A percentile compares a stretch with the other conserved stretches of the same genome.
phyloP scores from a whole-genome alignment of 2,329 filamentous ascomycete species.

The Ophiostoma australiae region DNA sequence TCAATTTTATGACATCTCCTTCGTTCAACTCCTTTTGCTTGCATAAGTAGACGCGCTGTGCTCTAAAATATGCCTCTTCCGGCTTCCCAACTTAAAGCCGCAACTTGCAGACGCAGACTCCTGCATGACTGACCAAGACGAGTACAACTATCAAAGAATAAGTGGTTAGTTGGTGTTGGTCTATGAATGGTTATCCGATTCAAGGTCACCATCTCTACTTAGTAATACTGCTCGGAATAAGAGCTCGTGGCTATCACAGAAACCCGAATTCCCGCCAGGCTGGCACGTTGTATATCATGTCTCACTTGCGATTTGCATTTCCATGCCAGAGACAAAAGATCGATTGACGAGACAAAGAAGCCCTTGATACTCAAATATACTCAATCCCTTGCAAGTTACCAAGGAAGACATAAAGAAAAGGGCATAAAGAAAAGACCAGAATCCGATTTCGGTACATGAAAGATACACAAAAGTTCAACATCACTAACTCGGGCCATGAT shows the following conservation, averaged over 20 bases:
- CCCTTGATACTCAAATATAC: not conserved
- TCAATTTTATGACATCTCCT: not conserved
- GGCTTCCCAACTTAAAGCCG: not conserved
- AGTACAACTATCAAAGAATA: not conserved
- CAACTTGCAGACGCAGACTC: not conserved
- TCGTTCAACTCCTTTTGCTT: not conserved
- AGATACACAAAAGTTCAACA: not conserved
- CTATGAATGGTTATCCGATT: not conserved
- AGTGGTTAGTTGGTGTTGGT: not conserved
- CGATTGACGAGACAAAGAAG: not conserved
- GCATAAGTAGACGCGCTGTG: not conserved
- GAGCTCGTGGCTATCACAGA: not conserved
- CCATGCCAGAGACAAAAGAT: constrained; percentile 7
- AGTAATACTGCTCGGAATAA: no score
- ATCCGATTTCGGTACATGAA: not conserved
- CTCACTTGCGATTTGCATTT: constrained; percentile 1
- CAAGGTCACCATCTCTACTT: not conserved
- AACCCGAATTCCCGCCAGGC: not conserved
- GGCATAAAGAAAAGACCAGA: not conserved
- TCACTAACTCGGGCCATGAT: not conserved
- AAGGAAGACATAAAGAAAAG: not conserved
- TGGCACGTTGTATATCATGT: constrained; percentile 8
- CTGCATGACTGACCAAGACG: not conserved
- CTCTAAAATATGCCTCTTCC: not conserved
- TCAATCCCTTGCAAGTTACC: no score